Percentiles rank a stretch among this genome's conserved stretches.
These are phyloP conservation scores for Chenopodium quinoa DNA, from an alignment of 148 eudicot species.

Conservation along the genomic window DNA sequence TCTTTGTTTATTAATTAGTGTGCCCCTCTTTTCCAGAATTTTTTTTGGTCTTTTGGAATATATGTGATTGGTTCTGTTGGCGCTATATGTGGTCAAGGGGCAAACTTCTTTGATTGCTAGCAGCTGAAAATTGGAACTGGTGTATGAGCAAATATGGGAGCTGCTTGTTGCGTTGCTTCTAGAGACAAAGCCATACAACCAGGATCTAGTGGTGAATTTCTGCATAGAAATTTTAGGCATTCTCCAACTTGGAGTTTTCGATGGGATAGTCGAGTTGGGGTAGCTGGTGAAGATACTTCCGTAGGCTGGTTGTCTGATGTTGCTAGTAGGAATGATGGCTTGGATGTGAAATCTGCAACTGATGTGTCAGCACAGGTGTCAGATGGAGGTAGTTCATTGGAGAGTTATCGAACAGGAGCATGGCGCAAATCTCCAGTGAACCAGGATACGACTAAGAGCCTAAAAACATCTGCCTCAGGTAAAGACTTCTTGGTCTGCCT, in stretches of 20 bases:
- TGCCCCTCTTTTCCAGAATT: slow-evolving; percentile 2
- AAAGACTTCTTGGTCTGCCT: slow-evolving; percentile 13
- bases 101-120: slow-evolving; percentile 19
- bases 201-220: slow-evolving; percentile 55
- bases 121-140: slow-evolving; percentile 20
- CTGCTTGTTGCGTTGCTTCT: slow-evolving; percentile 93
- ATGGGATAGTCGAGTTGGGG: slow-evolving; percentile 93
- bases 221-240: slow-evolving; percentile 59
- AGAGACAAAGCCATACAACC: slow-evolving; percentile 67
- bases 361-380: slow-evolving; percentile 70
- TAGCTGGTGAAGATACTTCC: slow-evolving; percentile 84
- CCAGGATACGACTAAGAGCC: slow-evolving; percentile 37
- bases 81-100: neutral
- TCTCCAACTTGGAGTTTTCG: slow-evolving; percentile 98
- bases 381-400: slow-evolving; percentile 77
- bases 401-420: slow-evolving; percentile 47
- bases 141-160: slow-evolving; percentile 66
- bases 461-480: slow-evolving; percentile 60
- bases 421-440: slow-evolving; percentile 66
- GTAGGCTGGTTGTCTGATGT: slow-evolving; percentile 58
- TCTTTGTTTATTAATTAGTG: neutral
- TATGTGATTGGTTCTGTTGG: slow-evolving; percentile 4
- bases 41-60: neutral
- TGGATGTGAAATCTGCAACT: slow-evolving; percentile 64
- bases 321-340: slow-evolving; percentile 46